Conservation (phyloP, 768 basidiomycete species). For the Pleurotus djamor region DNA sequence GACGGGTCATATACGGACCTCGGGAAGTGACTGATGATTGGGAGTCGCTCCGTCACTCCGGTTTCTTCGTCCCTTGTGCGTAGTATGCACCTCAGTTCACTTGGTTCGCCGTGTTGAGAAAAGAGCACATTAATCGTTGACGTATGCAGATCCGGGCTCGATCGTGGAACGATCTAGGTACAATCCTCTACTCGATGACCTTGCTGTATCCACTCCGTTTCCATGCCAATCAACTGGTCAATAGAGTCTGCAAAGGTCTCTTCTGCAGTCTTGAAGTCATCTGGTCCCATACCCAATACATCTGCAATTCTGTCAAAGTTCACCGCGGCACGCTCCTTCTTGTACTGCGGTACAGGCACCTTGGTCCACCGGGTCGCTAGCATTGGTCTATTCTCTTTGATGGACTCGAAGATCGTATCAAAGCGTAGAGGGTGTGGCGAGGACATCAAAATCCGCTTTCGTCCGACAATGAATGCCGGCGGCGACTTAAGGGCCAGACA, state of each 20-base stretch:
- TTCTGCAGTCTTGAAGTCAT: constrained; percentile 25
- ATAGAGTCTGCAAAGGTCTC: constrained; percentile 29
- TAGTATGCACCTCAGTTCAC: background rate
- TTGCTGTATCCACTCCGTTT: background rate
- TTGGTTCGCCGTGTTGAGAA: too few relatives aligned
- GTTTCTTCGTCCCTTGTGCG: background rate
- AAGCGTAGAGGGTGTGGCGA: constrained; percentile 18
- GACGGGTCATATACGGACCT: background rate
- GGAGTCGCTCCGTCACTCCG: background rate
- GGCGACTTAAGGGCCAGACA: constrained; percentile 23
- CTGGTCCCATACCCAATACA: constrained; percentile 27
- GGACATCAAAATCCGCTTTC: constrained; percentile 25
- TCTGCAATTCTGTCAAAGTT: constrained; percentile 26
- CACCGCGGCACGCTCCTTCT: constrained; percentile 18
- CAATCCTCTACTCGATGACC: background rate
- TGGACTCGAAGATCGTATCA: constrained; percentile 17
- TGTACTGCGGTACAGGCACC: constrained; percentile 7
- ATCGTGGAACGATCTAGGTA: background rate
- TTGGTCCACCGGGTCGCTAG: constrained; percentile 18
- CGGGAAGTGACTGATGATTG: background rate
- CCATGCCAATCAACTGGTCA: constrained; percentile 12
- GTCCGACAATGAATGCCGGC: constrained; percentile 15
- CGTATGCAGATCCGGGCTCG: too few relatives aligned
- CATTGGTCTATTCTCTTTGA: constrained; percentile 21
- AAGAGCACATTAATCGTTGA: too few relatives aligned